A percentile compares a stretch with the other conserved stretches of the same genome.
These are phyloP conservation scores for Clitopilus hobsonii DNA, from an alignment of 768 basidiomycete genomes.

Conservation along the genomic window DNA sequence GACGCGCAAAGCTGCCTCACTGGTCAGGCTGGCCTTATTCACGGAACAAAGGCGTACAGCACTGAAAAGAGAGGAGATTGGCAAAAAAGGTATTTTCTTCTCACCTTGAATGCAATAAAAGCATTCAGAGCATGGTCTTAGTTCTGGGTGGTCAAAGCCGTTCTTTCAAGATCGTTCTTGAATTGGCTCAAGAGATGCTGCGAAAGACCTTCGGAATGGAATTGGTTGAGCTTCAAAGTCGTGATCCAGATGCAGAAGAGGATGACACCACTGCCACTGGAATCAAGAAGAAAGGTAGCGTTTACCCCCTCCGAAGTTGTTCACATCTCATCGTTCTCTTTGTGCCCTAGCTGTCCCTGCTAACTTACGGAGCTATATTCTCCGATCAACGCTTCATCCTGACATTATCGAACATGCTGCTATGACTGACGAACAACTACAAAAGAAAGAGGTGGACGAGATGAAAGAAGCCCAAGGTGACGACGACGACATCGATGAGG, in stretches of 20 bases:
- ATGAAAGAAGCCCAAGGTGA: too few relatives aligned
- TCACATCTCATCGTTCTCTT: neutral
- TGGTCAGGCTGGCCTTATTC: slow-evolving; percentile 82
- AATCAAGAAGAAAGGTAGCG: slow-evolving; percentile 62
- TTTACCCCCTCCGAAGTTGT: neutral
- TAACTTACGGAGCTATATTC: slow-evolving; percentile 77
- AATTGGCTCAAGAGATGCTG: slow-evolving; percentile 59
- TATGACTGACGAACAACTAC: slow-evolving; percentile 47
- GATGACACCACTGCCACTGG: slow-evolving; percentile 46
- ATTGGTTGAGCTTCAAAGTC: slow-evolving; percentile 69
- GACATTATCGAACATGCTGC: slow-evolving; percentile 59
- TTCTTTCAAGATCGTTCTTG: slow-evolving; percentile 62
- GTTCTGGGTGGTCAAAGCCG: slow-evolving; percentile 38
- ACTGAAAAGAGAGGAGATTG: slow-evolving; percentile 79
- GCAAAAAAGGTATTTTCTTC: slow-evolving; percentile 77
- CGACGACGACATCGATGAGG: slow-evolving; percentile 30
- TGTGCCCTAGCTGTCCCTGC: slow-evolving; percentile 38
- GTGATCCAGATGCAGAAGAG: slow-evolving; percentile 46
- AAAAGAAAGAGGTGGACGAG: too few relatives aligned
- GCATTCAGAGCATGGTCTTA: slow-evolving; percentile 11
- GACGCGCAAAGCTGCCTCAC: slow-evolving; percentile 59
- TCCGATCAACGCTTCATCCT: slow-evolving; percentile 69
- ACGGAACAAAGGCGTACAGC: slow-evolving; percentile 64
- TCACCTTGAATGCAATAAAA: too few relatives aligned
- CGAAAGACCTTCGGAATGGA: slow-evolving; percentile 76